Conservation (phyloP, 352 stramenopile genomes). For the Stramenopiles sp. region DNA sequence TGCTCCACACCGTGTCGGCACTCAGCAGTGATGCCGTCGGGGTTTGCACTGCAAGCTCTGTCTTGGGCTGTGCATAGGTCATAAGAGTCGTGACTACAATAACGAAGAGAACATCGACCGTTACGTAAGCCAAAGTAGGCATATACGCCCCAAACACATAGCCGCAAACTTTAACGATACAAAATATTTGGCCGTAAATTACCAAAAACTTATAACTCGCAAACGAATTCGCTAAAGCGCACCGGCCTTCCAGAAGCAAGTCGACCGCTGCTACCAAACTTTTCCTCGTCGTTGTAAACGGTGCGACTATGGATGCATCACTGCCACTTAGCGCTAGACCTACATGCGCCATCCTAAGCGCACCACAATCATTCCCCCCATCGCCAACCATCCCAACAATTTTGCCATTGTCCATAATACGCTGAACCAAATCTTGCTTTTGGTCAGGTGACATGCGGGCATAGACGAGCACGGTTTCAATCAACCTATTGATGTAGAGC, state of each 20-base stretch:
- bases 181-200: slow-evolving; percentile 63
- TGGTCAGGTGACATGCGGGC: slow-evolving; percentile 44
- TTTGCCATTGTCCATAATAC: slow-evolving; percentile 34
- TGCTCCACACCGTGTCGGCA: too few relatives aligned
- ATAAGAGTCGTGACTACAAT: too few relatives aligned
- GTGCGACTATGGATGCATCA: slow-evolving; percentile 57
- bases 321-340: slow-evolving; percentile 61
- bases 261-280: slow-evolving; percentile 47
- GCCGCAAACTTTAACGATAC: too few relatives aligned
- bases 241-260: slow-evolving; percentile 54
- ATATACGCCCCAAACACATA: too few relatives aligned
- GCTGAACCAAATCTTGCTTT: slow-evolving; percentile 44
- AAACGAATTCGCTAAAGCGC: slow-evolving; percentile 54
- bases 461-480: slow-evolving; percentile 47
- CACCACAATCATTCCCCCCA: slow-evolving; percentile 68
- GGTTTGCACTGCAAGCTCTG: too few relatives aligned
- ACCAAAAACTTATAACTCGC: slow-evolving; percentile 58
- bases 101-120: too few relatives aligned
- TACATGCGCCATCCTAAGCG: slow-evolving; percentile 62
- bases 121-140: too few relatives aligned
- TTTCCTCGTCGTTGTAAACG: slow-evolving; percentile 57
- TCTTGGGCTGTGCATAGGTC: too few relatives aligned
- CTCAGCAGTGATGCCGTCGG: too few relatives aligned
- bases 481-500: slow-evolving; percentile 32
- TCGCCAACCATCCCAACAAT: slow-evolving; percentile 57